Evolutionary conservation across 352 stramenopile genomes (phyloP).

Genomic region (Pythium guiyangense): DNA sequence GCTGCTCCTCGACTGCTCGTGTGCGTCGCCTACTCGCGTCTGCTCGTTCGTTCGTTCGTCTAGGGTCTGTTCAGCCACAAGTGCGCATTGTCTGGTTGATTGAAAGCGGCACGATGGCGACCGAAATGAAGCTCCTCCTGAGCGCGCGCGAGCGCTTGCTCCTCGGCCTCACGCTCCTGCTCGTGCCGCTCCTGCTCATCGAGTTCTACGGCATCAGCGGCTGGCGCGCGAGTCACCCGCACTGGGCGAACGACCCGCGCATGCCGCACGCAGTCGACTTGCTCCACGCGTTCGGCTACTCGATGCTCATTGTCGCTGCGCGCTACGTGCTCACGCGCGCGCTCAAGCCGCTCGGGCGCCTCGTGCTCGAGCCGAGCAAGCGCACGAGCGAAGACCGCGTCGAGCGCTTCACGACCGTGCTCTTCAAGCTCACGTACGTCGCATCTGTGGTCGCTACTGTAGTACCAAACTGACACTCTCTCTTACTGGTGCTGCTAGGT

Average conservation of each 20-base stretch:
- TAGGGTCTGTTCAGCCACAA: too few relatives aligned
- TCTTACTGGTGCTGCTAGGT: conserved; percentile 34
- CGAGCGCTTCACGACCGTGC: conserved; percentile 58
- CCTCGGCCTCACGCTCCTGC: conserved; percentile 46
- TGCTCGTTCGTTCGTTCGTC: too few relatives aligned
- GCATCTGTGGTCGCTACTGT: too few relatives aligned
- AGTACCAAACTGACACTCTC: conserved; percentile 1
- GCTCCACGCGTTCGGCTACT: conserved; percentile 22
- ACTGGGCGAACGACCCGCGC: conserved; percentile 19
- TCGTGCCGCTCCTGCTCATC: conserved; percentile 50
- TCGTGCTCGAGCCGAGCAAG: conserved; percentile 48
- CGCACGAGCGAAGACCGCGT: conserved; percentile 44
- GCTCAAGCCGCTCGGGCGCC: conserved; percentile 41
- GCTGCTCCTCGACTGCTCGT: too few relatives aligned
- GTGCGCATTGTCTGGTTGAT: too few relatives aligned
- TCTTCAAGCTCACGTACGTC: conserved; percentile 65
- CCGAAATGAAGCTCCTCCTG: conserved; percentile 57
- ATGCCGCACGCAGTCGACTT: conserved; percentile 55
- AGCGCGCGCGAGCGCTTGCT: conserved; percentile 60
- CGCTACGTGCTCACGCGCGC: conserved; percentile 29
- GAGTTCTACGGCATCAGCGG: conserved; percentile 46
- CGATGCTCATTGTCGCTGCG: conserved; percentile 32
- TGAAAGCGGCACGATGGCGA: conserved; percentile 16
- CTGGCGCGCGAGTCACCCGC: conserved; percentile 29
- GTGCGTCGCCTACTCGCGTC: not conserved